Conservation (phyloP, 257 asterid genomes). For the Nyctanthes arbortristis region DNA sequence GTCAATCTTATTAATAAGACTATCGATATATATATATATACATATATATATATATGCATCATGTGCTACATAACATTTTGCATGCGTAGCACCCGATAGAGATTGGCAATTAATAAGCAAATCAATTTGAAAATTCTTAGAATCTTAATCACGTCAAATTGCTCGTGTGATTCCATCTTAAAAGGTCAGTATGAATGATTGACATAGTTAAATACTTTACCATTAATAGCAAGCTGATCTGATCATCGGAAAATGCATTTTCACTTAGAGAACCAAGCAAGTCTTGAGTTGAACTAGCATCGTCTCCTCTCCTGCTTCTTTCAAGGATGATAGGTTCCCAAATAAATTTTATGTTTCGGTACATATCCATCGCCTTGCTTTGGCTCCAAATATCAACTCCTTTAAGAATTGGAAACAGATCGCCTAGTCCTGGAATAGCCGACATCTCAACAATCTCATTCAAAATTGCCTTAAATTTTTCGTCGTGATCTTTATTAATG, state of each 20-base stretch:
- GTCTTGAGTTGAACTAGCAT: conserved; percentile 10
- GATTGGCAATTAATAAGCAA: too few species aligned
- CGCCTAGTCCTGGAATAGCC: conserved; percentile 12
- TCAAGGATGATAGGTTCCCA: conserved; percentile 17
- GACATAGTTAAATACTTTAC: too few species aligned
- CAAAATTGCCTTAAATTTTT: conserved; percentile 7
- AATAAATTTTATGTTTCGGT: neutral
- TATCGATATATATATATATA: too few species aligned
- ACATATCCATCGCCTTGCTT: conserved; percentile 7
- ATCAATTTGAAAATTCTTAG: too few species aligned
- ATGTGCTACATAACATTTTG: too few species aligned
- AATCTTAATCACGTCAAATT: neutral
- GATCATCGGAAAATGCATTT: conserved; percentile 13
- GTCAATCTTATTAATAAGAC: too few species aligned
- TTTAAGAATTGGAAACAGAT: conserved; percentile 10
- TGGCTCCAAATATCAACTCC: conserved; percentile 21
- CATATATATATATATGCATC: neutral
- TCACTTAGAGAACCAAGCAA: conserved; percentile 14
- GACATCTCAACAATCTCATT: conserved; percentile 13
- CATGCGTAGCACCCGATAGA: too few species aligned
- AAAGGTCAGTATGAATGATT: too few species aligned
- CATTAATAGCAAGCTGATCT: conserved; percentile 10
- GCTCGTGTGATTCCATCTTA: neutral
- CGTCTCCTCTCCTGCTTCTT: too few species aligned
- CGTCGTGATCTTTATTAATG: neutral